A percentile compares a stretch with the other conserved stretches of the same genome.
Evolutionary conservation across 2,329 filamentous ascomycete genomes (phyloP).

Genomic region (Berkeleyomyces basicola): DNA sequence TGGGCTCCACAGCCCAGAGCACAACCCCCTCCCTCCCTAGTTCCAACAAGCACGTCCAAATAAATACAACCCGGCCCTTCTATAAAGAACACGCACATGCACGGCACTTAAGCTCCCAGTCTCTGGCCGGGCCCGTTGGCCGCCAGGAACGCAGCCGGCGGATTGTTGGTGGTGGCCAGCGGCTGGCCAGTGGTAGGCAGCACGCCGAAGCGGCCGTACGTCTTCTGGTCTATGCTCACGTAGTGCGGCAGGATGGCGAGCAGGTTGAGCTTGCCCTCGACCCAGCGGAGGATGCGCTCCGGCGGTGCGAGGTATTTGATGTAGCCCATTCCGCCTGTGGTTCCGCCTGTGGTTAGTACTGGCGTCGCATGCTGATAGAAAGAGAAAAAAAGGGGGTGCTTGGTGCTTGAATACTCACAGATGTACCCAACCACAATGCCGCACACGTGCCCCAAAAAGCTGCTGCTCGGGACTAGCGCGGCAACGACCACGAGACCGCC

Average conservation of each 20-base stretch:
- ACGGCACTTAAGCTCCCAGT: constrained; percentile 41
- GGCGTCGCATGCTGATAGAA: background rate
- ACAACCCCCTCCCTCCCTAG: too few relatives aligned
- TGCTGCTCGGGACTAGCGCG: constrained; percentile 64
- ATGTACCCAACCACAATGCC: constrained; percentile 73
- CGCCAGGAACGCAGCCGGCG: constrained; percentile 45
- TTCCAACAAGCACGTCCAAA: background rate
- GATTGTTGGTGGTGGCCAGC: constrained; percentile 19
- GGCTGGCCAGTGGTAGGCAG: constrained; percentile 42
- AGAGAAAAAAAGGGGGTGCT: background rate
- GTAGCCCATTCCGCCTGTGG: constrained; percentile 63
- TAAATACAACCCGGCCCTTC: background rate
- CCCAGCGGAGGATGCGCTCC: constrained; percentile 71
- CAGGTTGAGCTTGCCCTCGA: constrained; percentile 77
- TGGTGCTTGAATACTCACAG: constrained; percentile 37
- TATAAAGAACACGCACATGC: background rate
- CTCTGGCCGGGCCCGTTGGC: constrained; percentile 38
- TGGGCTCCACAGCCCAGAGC: too few relatives aligned
- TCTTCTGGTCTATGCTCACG: constrained; percentile 89
- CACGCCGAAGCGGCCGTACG: constrained; percentile 81
- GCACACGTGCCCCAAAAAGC: constrained; percentile 72
- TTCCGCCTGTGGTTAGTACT: background rate
- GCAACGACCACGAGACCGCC: constrained; percentile 56
- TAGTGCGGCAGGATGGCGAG: constrained; percentile 76
- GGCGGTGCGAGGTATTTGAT: constrained; percentile 80